Percentiles rank a stretch among this genome's conserved stretches.
phyloP scores from a whole-genome alignment of 352 stramenopile species.

The Pythium vanterpoolii region DNA sequence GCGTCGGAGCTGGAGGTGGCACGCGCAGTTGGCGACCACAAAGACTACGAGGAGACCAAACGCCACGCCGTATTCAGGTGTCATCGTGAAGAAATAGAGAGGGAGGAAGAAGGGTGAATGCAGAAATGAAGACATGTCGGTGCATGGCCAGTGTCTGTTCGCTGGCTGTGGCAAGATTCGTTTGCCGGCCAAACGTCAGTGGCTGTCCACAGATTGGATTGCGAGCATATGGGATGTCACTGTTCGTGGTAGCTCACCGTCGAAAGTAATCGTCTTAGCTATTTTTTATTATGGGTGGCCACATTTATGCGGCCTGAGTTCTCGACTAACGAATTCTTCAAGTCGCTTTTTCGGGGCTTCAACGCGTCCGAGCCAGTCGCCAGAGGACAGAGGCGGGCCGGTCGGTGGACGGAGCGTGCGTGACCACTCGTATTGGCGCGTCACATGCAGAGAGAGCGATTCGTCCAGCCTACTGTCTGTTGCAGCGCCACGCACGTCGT shows the following conservation, averaged over 20 bases:
- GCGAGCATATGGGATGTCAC: slow-evolving; percentile 2
- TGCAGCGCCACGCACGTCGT: not conserved
- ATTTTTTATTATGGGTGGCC: slow-evolving; percentile 5
- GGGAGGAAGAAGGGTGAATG: not conserved
- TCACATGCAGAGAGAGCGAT: too few relatives aligned
- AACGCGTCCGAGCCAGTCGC: slow-evolving; percentile 5
- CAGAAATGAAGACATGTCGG: not conserved
- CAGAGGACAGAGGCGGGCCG: slow-evolving; percentile 5
- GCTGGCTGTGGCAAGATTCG: not conserved
- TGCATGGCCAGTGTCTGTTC: too few relatives aligned
- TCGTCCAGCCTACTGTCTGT: not conserved
- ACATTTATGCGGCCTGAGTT: slow-evolving; percentile 27
- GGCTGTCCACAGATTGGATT: not conserved
- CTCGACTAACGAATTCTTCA: slow-evolving; percentile 25
- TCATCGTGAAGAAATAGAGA: slow-evolving; percentile 11
- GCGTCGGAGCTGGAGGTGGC: slow-evolving; percentile 19
- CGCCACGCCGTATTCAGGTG: slow-evolving; percentile 13
- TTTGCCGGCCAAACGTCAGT: not conserved
- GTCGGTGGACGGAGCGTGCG: not conserved
- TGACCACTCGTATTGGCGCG: slow-evolving; percentile 3
- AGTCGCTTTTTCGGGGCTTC: slow-evolving; percentile 7
- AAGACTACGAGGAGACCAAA: slow-evolving; percentile 15
- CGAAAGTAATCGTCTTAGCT: slow-evolving; percentile 5
- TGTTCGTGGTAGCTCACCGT: slow-evolving; percentile 2
- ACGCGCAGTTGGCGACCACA: slow-evolving; percentile 19